A percentile compares a stretch with the other conserved stretches of the same genome.
Evolutionary conservation across 257 asterid species (phyloP).

Genomic region (Anisodus acutangulus): DNA sequence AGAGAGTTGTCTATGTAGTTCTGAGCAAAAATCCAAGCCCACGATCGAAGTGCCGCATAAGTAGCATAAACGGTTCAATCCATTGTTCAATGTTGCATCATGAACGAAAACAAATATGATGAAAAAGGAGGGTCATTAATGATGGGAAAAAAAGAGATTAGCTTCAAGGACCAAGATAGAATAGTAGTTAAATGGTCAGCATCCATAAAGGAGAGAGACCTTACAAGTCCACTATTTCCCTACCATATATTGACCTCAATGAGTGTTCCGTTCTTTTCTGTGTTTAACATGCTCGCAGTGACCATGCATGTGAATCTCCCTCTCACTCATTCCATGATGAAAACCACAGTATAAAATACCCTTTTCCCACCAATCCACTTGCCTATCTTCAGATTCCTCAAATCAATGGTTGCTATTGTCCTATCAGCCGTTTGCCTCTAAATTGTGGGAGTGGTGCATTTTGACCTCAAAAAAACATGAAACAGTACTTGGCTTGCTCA

Average conservation of each 20-base stretch:
- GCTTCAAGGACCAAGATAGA: background rate
- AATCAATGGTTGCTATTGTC: background rate
- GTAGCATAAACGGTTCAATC: background rate
- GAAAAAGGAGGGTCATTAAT: background rate
- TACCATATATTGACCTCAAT: slow-evolving; percentile 12
- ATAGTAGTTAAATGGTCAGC: background rate
- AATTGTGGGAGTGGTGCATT: background rate
- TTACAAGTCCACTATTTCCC: slow-evolving; percentile 11
- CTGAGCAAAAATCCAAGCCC: background rate
- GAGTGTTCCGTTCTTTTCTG: background rate
- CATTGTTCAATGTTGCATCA: background rate
- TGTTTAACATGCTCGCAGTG: slow-evolving; percentile 4
- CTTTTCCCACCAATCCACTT: slow-evolving; percentile 4
- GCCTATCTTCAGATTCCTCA: background rate
- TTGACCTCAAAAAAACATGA: slow-evolving; percentile 22
- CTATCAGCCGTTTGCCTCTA: slow-evolving; percentile 26
- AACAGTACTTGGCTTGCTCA: background rate
- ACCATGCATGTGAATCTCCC: background rate
- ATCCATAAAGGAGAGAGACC: slow-evolving; percentile 15
- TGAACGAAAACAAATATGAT: background rate
- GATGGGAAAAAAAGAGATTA: background rate
- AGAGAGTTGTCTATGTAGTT: background rate
- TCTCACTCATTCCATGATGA: background rate
- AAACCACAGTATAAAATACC: background rate
- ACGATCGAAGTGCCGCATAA: background rate